Percentiles rank a stretch among this genome's conserved stretches.
Evolutionary conservation across 2,329 filamentous ascomycete genomes (phyloP).

Genomic region (Lachnellula arida): DNA sequence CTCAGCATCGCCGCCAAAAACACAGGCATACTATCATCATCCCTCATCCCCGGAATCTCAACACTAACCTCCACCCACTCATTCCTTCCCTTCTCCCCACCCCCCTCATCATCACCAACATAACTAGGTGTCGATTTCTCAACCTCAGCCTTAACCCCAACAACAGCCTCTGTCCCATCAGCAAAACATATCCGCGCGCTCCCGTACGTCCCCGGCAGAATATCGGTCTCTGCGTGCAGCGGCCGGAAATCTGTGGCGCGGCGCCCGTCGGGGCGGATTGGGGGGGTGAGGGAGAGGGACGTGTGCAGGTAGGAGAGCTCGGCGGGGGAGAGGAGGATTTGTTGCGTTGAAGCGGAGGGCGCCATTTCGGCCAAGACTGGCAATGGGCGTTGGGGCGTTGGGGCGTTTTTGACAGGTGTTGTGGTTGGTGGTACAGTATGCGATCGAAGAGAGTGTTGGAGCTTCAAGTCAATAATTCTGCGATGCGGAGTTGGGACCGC

Average conservation of each 20-base stretch:
- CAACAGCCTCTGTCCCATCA: slow-evolving; percentile 92
- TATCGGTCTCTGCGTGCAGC: slow-evolving; percentile 81
- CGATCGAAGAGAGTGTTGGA: neutral
- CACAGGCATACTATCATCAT: slow-evolving; percentile 85
- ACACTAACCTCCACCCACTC: slow-evolving; percentile 86
- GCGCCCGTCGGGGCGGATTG: slow-evolving; percentile 84
- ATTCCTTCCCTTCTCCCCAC: slow-evolving; percentile 46
- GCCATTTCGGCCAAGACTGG: slow-evolving; percentile 41
- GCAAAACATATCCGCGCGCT: slow-evolving; percentile 91
- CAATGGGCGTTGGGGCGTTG: neutral
- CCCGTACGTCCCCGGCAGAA: slow-evolving; percentile 85
- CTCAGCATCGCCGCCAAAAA: slow-evolving; percentile 84
- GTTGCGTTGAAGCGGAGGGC: slow-evolving; percentile 45
- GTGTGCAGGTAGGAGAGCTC: slow-evolving; percentile 94
- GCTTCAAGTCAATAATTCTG: neutral
- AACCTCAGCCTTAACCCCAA: slow-evolving; percentile 92
- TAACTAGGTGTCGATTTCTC: slow-evolving; percentile 56
- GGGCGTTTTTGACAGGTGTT: neutral
- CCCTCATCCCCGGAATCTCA: slow-evolving; percentile 84
- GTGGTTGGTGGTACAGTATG: neutral
- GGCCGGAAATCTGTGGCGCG: slow-evolving; percentile 82
- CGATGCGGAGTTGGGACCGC: neutral
- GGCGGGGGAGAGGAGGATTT: slow-evolving; percentile 81
- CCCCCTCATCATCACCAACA: slow-evolving; percentile 37
- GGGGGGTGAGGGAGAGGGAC: slow-evolving; percentile 78